A percentile compares a stretch with the other conserved stretches of the same genome.
phyloP scores from a whole-genome alignment of 768 basidiomycete species.

The Dacryopinax spathularia region DNA sequence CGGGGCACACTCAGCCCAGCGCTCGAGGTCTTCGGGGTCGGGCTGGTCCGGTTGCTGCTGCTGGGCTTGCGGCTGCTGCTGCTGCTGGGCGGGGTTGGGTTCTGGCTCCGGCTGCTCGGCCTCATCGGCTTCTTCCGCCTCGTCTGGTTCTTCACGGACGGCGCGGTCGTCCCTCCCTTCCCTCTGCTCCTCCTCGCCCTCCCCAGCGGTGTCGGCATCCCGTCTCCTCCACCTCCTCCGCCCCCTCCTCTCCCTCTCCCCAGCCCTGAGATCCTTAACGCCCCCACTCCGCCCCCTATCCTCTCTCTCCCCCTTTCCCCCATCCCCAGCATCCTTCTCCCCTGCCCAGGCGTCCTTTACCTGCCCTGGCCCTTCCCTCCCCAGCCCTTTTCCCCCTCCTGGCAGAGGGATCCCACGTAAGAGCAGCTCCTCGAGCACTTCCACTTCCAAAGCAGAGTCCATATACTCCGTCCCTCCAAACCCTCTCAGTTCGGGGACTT shows the following conservation, averaged over 20 bases:
- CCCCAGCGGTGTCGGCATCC: not conserved
- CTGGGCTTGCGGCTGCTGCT: no score
- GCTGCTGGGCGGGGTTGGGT: no score
- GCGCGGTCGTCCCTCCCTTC: constrained; percentile 56
- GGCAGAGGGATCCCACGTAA: constrained; percentile 47
- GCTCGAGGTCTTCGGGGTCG: constrained; percentile 28
- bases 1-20: constrained; percentile 29
- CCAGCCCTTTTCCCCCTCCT: constrained; percentile 6
- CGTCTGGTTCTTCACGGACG: constrained; percentile 32
- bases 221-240: not conserved
- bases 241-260: not conserved
- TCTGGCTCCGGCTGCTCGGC: no score
- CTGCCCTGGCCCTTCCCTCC: not conserved
- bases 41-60: no score
- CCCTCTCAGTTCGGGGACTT: constrained; percentile 69
- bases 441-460: constrained; percentile 76
- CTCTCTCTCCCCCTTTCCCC: not conserved
- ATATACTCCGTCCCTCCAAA: constrained; percentile 99
- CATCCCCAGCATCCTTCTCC: not conserved
- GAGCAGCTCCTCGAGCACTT: constrained; percentile 79
- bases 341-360: not conserved
- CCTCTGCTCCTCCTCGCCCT: constrained; percentile 1
- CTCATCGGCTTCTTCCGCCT: constrained; percentile 44
- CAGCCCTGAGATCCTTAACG: not conserved
- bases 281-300: not conserved